Evolutionary conservation across 805 yeast genomes (phyloP), one percentile per base, ranked within the genome.

Genomic region (Metschnikowia borealis): DNA sequence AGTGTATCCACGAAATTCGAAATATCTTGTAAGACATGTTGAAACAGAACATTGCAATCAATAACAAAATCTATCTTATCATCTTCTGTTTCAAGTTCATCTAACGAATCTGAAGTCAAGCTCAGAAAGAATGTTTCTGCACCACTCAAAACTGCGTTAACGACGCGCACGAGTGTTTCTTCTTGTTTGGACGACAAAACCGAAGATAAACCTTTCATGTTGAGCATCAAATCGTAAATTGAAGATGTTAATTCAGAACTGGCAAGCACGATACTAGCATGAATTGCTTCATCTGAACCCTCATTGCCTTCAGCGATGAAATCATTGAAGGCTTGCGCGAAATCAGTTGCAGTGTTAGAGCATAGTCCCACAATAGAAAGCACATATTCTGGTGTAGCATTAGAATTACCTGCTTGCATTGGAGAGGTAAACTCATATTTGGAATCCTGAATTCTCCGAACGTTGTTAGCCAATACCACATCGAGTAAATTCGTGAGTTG

Each of bases 361-460:
- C 85, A 78, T 55, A 83, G 79, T 62, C 90, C 96, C 54, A 84
- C 72, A 38, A 87, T 71, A 0, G 92, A 83, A 34, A 84, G 70
- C 20, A 85, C 66, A 58, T 80, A 84, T 55, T 80, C 83, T 2
- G 92, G 87, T 0, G 92, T 80, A 2, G 94, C 77, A 63, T 83
- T 83, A 56, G 83, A 81, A 62, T 87, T 87, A 49, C 94, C 94
- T 3, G 89, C 88, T 66, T 86, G 89, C 81, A 85, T 80, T 31
- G 94, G 88, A 4, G 91, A 84, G 49, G 82, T 84, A 53, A 88
- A 71, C 59, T 84, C 89, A 60, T 80, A 84, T 38, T 79, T 70
- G 0, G 86, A 70, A 56, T 86, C 89, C 67, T 89, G 95, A 47
- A 89, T 77, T 46, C 89, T 75, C 53, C 82, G 82, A 26, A 86